Evolutionary conservation across 2,329 filamentous ascomycete genomes (phyloP), one percentile per base, ranked within the genome.

Genomic region (Fusarium beomiforme): DNA sequence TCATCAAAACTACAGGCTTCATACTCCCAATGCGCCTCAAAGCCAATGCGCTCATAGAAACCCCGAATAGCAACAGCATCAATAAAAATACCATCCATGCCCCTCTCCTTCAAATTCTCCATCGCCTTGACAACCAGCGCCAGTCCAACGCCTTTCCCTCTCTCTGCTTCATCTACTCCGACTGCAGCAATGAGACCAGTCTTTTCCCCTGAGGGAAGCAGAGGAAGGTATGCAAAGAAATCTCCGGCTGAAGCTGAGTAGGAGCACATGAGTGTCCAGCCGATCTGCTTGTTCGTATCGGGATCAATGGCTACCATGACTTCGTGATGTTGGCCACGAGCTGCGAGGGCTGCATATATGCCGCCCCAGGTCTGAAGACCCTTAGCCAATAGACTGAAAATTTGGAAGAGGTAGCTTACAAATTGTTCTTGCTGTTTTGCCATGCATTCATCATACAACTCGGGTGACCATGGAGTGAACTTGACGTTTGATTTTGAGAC

Each of bases 181-280:
- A 76, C 75, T 7, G 75, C 75, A 5, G 67, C 67, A 24, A 76
- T 70, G 0, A 76, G 37, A 1, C 75, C 75, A 0, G 75, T 76
- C 39, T 70, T 76, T 0, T 76, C 58, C 1, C 59, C 62, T 0
- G 75, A 68, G 0, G 72, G 73, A 7, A 66, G n/a, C 5, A 76
- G 46, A 1, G 73, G 71, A 12, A 76, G 16, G 2, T 77, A 76
- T 1, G 73, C 67, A 1, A 59, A 69, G 0, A 29, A 26, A 8
- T 67, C 41, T 12, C 49, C 39, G 0, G 65, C 39, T 3, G 68
- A 37, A 0, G 70, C 29, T 0, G 49, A 49, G 7, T 47, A 57
- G 2, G 73, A 75, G 42, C 67, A 75, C 73, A 76, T 77, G 1
- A 76, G 53, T 0, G 75, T 75, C 75, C 75, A 76, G 17, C 75